These are phyloP conservation scores for Nemania diffusa DNA, from an alignment of 2,329 filamentous ascomycete genomes.

Conservation along the genomic window DNA sequence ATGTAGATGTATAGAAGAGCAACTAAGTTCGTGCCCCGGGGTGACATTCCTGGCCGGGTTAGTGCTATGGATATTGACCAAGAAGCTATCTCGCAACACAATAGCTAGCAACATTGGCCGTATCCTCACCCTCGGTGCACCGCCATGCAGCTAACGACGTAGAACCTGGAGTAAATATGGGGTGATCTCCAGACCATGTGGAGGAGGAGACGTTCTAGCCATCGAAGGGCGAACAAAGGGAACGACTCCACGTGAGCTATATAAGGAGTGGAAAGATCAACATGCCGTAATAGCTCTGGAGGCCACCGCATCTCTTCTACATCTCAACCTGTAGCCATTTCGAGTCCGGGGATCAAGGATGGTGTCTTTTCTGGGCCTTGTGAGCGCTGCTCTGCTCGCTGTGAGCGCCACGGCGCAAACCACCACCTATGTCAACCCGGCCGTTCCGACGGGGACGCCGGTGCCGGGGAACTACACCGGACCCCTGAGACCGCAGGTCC, in stretches of 20 bases:
- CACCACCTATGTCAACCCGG: conserved; percentile 45
- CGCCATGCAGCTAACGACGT: not conserved
- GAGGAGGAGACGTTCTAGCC: not conserved
- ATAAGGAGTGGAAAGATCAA: not conserved
- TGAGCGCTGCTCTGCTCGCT: conserved; percentile 11
- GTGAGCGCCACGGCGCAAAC: conserved; percentile 16
- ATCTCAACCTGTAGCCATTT: not conserved
- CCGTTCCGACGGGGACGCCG: conserved; percentile 45
- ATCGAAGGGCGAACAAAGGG: not conserved
- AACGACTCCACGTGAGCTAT: not conserved
- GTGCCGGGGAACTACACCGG: conserved; percentile 46
- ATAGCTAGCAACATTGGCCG: not conserved
- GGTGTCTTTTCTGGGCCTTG: conserved; percentile 2
- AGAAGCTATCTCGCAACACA: not conserved
- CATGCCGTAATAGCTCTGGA: not conserved
- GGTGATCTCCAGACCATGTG: not conserved
- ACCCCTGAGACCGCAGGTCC: conserved; percentile 61
- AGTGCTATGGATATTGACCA: not conserved
- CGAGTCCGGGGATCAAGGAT: conserved; percentile 2
- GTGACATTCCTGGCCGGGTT: not conserved
- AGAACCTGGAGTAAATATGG: conserved; percentile 11
- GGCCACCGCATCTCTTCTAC: not conserved
- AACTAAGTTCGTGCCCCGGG: not conserved
- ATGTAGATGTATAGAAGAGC: not conserved
- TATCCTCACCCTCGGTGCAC: not conserved